Conservation (phyloP, 2,329 filamentous ascomycete species). For the Ascosphaera pollenicola region DNA sequence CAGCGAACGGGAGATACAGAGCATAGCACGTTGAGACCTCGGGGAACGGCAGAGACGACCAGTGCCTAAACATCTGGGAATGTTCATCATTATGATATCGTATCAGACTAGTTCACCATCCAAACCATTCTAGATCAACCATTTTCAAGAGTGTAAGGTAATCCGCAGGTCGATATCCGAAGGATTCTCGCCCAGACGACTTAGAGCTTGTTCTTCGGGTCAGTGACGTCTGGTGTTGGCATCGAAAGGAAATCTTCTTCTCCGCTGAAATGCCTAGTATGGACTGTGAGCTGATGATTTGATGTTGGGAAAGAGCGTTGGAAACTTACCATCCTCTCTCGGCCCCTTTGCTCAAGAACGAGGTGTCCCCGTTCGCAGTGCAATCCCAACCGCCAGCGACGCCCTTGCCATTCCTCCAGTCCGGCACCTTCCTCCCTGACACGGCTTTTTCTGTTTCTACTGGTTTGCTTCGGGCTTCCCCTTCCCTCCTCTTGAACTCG, state of each 20-base stretch:
- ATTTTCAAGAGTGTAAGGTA: no score
- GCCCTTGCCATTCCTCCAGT: conserved; percentile 38
- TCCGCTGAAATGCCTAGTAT: conserved; percentile 22
- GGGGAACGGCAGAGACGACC: no score
- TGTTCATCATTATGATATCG: no score
- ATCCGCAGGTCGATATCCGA: no score
- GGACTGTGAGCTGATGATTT: conserved; percentile 4
- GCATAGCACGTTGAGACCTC: no score
- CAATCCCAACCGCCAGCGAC: conserved; percentile 64
- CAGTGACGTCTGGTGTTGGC: conserved; percentile 2
- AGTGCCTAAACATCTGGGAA: no score
- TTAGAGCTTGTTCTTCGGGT: neutral
- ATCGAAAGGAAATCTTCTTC: conserved; percentile 22
- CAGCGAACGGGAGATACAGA: no score
- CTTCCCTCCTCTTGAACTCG: conserved; percentile 39
- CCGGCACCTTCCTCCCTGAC: conserved; percentile 9
- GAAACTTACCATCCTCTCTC: conserved; percentile 64
- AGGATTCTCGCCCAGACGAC: no score
- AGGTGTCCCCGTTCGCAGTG: conserved; percentile 61
- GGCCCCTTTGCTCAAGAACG: conserved; percentile 54
- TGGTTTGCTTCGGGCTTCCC: conserved; percentile 3
- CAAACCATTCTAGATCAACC: no score
- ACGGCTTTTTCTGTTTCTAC: conserved; percentile 1
- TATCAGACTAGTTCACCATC: no score
- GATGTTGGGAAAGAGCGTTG: conserved; percentile 8